Conservation (phyloP, 2,329 filamentous ascomycete genomes). For the Hypoxylon sp. region DNA sequence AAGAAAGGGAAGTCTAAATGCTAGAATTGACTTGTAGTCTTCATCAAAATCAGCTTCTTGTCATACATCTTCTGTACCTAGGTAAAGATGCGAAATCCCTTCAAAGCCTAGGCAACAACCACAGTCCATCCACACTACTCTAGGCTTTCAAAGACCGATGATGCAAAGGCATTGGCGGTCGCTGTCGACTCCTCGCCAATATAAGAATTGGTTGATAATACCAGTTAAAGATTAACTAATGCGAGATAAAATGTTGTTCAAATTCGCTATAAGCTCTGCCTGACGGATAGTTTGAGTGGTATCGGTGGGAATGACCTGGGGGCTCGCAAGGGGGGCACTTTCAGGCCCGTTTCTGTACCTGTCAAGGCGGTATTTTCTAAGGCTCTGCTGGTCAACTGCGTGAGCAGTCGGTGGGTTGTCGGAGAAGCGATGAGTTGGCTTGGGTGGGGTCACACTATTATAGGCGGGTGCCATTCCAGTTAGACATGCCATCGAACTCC, state of each 20-base stretch:
- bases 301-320: neutral
- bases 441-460: conserved; percentile 11
- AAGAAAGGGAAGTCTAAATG: neutral
- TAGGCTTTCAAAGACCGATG: neutral
- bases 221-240: neutral
- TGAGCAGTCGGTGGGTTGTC: conserved; percentile 8
- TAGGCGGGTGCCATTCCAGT: neutral
- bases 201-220: neutral
- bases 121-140: neutral
- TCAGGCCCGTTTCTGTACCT: neutral
- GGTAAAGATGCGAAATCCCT: neutral
- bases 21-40: neutral
- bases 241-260: neutral
- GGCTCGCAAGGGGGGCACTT: neutral
- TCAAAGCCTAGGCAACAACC: neutral
- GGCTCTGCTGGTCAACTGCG: neutral
- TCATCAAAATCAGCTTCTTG: neutral
- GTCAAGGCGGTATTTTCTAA: conserved; percentile 8
- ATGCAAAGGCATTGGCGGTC: neutral
- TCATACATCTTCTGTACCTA: neutral
- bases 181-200: neutral
- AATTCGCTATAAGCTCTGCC: neutral
- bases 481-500: neutral
- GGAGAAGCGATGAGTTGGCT: conserved; percentile 17
- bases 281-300: neutral